A percentile compares a stretch with the other conserved stretches of the same genome.
These are phyloP conservation scores for Discostella stelligera DNA, from an alignment of 352 stramenopile genomes.

Conservation along the genomic window DNA sequence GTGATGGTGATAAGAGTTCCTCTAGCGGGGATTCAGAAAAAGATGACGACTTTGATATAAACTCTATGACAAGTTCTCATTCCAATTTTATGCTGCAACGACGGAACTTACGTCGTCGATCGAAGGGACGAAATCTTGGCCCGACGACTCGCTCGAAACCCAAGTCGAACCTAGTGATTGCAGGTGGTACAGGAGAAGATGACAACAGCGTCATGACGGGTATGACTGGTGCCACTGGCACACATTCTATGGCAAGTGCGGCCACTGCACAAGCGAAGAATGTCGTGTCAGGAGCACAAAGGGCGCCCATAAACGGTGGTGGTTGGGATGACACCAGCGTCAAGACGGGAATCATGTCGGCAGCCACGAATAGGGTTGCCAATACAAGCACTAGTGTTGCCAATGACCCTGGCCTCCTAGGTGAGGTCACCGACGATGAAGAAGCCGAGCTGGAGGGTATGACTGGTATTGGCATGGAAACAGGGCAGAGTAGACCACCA, in stretches of 20 bases:
- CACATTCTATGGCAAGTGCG: slow-evolving; percentile 15
- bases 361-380: neutral
- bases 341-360: slow-evolving; percentile 13
- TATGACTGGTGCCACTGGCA: slow-evolving; percentile 18
- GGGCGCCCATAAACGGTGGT: neutral
- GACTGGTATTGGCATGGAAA: neutral
- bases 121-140: neutral
- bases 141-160: neutral
- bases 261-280: slow-evolving; percentile 17
- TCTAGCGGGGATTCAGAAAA: slow-evolving; percentile 6
- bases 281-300: neutral
- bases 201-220: slow-evolving; percentile 13
- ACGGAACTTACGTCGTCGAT: neutral
- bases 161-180: slow-evolving; percentile 21
- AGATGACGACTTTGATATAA: slow-evolving; percentile 17
- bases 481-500: neutral
- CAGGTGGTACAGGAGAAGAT: slow-evolving; percentile 12
- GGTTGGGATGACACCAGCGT: slow-evolving; percentile 14
- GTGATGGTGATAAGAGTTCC: neutral
- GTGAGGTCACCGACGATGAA: neutral
- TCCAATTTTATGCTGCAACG: slow-evolving; percentile 14
- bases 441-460: neutral
- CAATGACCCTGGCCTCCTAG: neutral
- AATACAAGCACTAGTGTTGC: neutral
- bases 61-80: neutral